Conservation (phyloP, 257 asterid genomes). For the Jaltomata sinuosa region DNA sequence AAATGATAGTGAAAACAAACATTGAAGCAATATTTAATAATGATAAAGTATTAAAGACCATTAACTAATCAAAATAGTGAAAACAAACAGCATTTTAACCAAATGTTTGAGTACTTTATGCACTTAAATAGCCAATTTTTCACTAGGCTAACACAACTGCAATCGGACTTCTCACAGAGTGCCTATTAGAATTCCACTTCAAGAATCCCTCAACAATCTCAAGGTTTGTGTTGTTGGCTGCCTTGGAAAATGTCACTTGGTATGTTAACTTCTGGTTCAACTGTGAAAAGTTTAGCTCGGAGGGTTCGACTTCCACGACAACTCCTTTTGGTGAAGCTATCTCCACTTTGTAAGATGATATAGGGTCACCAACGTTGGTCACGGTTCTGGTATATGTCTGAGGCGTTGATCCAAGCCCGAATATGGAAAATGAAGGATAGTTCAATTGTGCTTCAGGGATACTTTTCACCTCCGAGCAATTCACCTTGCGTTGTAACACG, state of each 20-base stretch:
- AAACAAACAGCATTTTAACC: neutral
- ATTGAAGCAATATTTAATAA: too few species aligned
- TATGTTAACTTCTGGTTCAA: slow-evolving; percentile 22
- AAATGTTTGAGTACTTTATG: neutral
- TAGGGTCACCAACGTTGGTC: slow-evolving; percentile 27
- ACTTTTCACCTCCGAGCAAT: slow-evolving; percentile 9
- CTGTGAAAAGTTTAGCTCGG: slow-evolving; percentile 7
- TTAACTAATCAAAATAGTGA: too few species aligned
- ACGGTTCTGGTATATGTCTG: slow-evolving; percentile 30
- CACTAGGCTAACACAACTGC: neutral
- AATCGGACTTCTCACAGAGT: slow-evolving; percentile 31
- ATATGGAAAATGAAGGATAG: slow-evolving; percentile 16
- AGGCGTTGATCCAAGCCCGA: neutral
- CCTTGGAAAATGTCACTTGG: slow-evolving; percentile 16
- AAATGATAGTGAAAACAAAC: too few species aligned
- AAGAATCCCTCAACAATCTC: slow-evolving; percentile 20
- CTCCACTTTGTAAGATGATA: slow-evolving; percentile 11
- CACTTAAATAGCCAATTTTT: neutral
- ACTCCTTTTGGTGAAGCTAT: slow-evolving; percentile 16
- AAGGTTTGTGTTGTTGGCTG: neutral
- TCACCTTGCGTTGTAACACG: slow-evolving; percentile 4
- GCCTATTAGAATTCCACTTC: slow-evolving; percentile 24
- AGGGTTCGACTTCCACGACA: slow-evolving; percentile 22
- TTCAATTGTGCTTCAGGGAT: slow-evolving; percentile 19
- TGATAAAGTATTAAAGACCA: too few species aligned